A percentile compares a stretch with the other conserved stretches of the same genome.
These are phyloP conservation scores for Candida succiphila DNA, from an alignment of 805 yeast species.

Conservation along the genomic window DNA sequence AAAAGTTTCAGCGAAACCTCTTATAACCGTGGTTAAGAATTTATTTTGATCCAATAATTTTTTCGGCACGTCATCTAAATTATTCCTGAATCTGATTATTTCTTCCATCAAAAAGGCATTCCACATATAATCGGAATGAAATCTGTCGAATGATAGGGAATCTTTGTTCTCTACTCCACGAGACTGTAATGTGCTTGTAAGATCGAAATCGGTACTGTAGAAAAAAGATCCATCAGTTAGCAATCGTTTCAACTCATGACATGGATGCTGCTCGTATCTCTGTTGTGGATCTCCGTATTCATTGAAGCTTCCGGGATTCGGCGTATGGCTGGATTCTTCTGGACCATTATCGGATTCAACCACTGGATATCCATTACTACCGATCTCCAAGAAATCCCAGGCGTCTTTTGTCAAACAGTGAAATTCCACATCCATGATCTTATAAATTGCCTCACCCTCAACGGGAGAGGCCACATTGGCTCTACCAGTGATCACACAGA, in stretches of 20 bases:
- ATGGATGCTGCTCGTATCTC: conserved; percentile 59
- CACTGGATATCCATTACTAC: conserved; percentile 57
- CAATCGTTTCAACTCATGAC: conserved; percentile 67
- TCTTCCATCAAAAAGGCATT: conserved; percentile 85
- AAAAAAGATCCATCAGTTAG: conserved; percentile 84
- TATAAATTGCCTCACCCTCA: conserved; percentile 68
- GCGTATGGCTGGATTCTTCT: conserved; percentile 1
- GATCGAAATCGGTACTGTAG: conserved; percentile 85
- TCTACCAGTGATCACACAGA: conserved; percentile 73
- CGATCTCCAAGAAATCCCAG: conserved; percentile 76
- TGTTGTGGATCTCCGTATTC: conserved; percentile 8
- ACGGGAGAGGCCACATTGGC: conserved; percentile 75
- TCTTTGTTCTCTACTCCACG: conserved; percentile 44
- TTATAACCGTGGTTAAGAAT: conserved; percentile 81
- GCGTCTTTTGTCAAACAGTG: conserved; percentile 57
- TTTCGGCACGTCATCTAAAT: conserved; percentile 52
- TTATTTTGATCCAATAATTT: conserved; percentile 61
- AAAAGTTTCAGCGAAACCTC: conserved; percentile 89
- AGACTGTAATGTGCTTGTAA: conserved; percentile 77
- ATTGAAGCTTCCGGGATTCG: conserved; percentile 16
- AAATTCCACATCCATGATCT: conserved; percentile 81
- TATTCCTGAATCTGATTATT: conserved; percentile 62
- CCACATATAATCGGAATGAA: conserved; percentile 93
- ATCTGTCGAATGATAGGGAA: conserved; percentile 44
- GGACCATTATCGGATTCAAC: conserved; percentile 22